Conservation (phyloP, 2,329 filamentous ascomycete species). For the Scytalidium lignicola region DNA sequence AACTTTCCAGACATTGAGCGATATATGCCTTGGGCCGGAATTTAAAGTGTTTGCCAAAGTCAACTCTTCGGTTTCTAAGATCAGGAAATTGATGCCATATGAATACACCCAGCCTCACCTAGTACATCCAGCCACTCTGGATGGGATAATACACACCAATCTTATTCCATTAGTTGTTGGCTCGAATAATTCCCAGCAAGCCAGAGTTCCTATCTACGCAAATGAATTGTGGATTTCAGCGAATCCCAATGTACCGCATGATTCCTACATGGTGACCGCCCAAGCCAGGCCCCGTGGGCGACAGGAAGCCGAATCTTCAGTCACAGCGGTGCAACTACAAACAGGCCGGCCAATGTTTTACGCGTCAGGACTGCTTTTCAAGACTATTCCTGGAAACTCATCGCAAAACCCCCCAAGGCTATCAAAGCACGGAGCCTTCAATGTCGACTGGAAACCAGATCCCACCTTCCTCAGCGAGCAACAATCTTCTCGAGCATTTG, state of each 20-base stretch:
- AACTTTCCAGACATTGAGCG: slow-evolving; percentile 1
- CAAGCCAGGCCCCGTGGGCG: slow-evolving; percentile 6
- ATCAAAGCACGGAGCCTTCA: slow-evolving; percentile 10
- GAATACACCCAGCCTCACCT: slow-evolving; percentile 48
- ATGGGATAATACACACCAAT: slow-evolving; percentile 44
- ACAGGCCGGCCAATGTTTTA: slow-evolving; percentile 11
- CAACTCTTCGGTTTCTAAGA: slow-evolving; percentile 21
- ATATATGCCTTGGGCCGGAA: slow-evolving; percentile 1
- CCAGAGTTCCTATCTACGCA: not conserved
- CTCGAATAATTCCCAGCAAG: not conserved
- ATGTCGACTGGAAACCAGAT: slow-evolving; percentile 3
- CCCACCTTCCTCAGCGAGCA: slow-evolving; percentile 3
- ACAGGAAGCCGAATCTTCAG: slow-evolving; percentile 9
- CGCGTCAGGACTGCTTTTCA: slow-evolving; percentile 17
- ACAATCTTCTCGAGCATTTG: slow-evolving; percentile 12
- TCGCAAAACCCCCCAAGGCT: not conserved
- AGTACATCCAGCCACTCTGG: slow-evolving; percentile 51
- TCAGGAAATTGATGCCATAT: slow-evolving; percentile 46
- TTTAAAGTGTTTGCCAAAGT: slow-evolving; percentile 1
- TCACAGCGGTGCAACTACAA: slow-evolving; percentile 10
- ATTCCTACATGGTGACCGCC: slow-evolving; percentile 14
- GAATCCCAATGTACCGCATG: slow-evolving; percentile 4
- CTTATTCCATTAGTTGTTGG: not conserved
- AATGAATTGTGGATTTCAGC: not conserved
- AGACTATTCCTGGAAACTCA: slow-evolving; percentile 4